These are phyloP conservation scores for Penicillium sp. DNA, from an alignment of 2,329 filamentous ascomycete species.

Conservation along the genomic window DNA sequence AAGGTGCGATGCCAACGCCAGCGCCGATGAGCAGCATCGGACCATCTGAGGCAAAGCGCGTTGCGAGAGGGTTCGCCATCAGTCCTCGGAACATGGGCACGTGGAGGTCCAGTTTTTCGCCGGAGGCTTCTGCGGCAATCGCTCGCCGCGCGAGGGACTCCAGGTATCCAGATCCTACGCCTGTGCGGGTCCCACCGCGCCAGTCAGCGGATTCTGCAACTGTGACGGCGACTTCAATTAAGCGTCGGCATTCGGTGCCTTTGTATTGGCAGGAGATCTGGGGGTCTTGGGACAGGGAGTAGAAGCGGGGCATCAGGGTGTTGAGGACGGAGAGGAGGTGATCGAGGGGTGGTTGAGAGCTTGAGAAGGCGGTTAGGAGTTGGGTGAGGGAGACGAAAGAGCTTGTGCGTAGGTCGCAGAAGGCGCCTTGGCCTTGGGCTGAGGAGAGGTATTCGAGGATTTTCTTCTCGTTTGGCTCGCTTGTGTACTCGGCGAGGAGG, in stretches of 20 bases:
- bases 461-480: conserved; percentile 74
- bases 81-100: conserved; percentile 97
- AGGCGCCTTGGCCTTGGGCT: conserved; percentile 79
- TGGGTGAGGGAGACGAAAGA: conserved; percentile 78
- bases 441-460: conserved; percentile 78
- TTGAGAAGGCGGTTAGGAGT: conserved; percentile 84
- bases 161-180: conserved; percentile 86
- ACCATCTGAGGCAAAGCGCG: conserved; percentile 83
- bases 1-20: conserved; percentile 91
- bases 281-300: conserved; percentile 93
- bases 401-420: conserved; percentile 88
- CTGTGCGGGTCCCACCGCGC: conserved; percentile 62
- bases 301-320: conserved; percentile 93
- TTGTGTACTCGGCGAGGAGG: conserved; percentile 73
- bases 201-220: conserved; percentile 81
- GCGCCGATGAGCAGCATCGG: conserved; percentile 97
- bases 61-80: conserved; percentile 91
- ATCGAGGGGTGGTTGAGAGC: conserved; percentile 76
- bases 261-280: conserved; percentile 64
- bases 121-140: conserved; percentile 54
- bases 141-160: conserved; percentile 71
- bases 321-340: conserved; percentile 69
- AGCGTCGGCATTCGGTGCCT: conserved; percentile 61
- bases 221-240: conserved; percentile 94
- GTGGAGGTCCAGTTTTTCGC: conserved; percentile 53